Percentiles rank a stretch among this genome's conserved stretches.
These are phyloP conservation scores for Kuraishia ogatae DNA, from an alignment of 805 yeast genomes.

Conservation along the genomic window DNA sequence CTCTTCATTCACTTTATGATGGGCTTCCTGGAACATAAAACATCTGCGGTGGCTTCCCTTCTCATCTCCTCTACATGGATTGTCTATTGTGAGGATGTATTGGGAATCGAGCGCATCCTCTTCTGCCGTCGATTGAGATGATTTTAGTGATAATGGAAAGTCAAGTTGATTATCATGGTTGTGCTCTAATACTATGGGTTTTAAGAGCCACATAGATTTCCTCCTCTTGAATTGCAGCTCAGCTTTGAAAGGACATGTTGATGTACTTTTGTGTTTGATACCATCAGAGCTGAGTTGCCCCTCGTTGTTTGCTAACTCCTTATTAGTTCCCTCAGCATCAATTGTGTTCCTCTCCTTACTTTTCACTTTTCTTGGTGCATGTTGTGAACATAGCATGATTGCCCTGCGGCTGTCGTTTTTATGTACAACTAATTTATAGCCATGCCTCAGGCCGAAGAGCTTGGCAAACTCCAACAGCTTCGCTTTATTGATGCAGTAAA, in stretches of 20 bases:
- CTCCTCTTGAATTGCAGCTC: constrained; percentile 17
- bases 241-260: constrained; percentile 14
- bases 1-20: neutral
- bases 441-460: constrained; percentile 14
- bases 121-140: neutral
- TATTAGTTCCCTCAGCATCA: neutral
- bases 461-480: constrained; percentile 15
- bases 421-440: constrained; percentile 14
- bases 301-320: neutral
- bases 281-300: neutral
- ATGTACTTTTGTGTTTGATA: constrained; percentile 3
- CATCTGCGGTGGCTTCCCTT: neutral
- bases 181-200: constrained; percentile 12
- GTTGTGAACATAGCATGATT: constrained; percentile 14
- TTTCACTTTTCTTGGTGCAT: constrained; percentile 4
- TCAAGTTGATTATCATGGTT: constrained; percentile 8
- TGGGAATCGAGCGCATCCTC: neutral
- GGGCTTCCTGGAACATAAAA: neutral
- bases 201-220: constrained; percentile 16
- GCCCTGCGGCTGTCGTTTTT: constrained; percentile 17
- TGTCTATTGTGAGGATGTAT: neutral
- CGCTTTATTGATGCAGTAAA: constrained; percentile 13
- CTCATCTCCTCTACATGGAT: neutral
- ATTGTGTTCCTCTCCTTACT: constrained; percentile 1
- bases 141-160: neutral